Base-by-base conservation (phyloP, 2,329 filamentous ascomycete genomes). In the Colletotrichum camelliae region DNA sequence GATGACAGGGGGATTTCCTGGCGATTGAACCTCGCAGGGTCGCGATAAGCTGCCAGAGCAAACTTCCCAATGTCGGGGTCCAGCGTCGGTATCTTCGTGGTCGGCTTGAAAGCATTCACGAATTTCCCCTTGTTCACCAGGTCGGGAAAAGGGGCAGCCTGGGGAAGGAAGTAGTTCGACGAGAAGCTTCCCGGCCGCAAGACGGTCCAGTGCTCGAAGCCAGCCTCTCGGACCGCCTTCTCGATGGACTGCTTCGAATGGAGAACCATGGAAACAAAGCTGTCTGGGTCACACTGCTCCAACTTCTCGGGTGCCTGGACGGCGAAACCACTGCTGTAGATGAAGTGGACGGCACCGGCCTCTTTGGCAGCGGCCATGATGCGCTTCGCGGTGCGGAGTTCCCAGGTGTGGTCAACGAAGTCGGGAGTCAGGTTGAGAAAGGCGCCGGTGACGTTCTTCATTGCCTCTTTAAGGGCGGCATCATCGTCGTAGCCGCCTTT, bases 161-260 rank as follows among this genome's bases (percentile, higher is more conserved):
- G 81, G 4, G 88, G 88, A 5, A 80, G 72, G 6, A 90, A 64
- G 75, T 87, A 87, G 78, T 91, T 91, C 24, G 84, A 83, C 86
- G 89, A 88, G 82, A 91, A 91, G 78, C 84, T 86, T 2, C 86
- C 87, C 0, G 88, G 88, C 3, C 88, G 87, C 3, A 91, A 79
- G 27, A 91, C 84, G 0, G 89, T 90, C 85, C 86, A 90, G 9
- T 79, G 77, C 16, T 84, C 76, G 74, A 89, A 86, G 3, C 84
- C 84, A 2, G 81, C 79, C 10, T 78, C 70, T 24, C 83, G 81
- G 5, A 88, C 79, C 24, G 81, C 80, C 1, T 82, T 75, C 76
- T 91, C 89, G 27, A 89, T 83, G 2, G 79, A 78, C 24, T 81
- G 78, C 78, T 91, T 91, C 24, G 81, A 81, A 8, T 81, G 74